Base-by-base conservation (phyloP, 2,329 filamentous ascomycete species). In the Cordyceps cicadae region DNA sequence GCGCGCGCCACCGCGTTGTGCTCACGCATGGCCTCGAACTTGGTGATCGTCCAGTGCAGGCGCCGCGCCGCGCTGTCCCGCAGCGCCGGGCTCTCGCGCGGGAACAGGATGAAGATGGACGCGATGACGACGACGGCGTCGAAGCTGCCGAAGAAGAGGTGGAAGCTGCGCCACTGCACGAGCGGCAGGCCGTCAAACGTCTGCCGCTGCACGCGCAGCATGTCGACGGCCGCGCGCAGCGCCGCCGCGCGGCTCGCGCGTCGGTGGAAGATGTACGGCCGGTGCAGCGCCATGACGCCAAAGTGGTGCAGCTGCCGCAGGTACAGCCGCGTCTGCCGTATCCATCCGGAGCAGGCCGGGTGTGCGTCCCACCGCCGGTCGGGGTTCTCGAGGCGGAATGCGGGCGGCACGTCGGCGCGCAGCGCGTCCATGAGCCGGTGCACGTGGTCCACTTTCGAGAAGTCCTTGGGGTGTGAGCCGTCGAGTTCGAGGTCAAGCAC, bases 71-170 rank as follows among this genome's bases (percentile, higher is more conserved):
- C 77, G 26, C 72, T 72, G 4, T 75, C 71, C 0, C 81, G 70
- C 32, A 80, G 70, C 29, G 81, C 79, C 2, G 71, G 67, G 60
- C 84, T 79, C 65, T 86, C 82, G 24, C 73, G 74, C 1, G 84
- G 83, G 63, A 85, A 85, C 9, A 87, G 68, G 39, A 87, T 85
- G 67, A 82, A 85, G 37, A 86, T 80, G 19, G 82, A 80, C 0
- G 84, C 80, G 58, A 86, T 76, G 60, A 87, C 75, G 17, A 87
- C 81, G 21, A 86, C 79, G 15, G 84, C 84, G 65, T 87, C 84
- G 62, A 87, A 87, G 7, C 82, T 86, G 57, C 82, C 82, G 57
- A 85, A 85, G 68, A 86, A 86, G 3, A 87, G 74, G 17, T 79
- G 75, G 64, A 83, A 83, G 26, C 76, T 74, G 57, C 70, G 71